Conservation (phyloP, 2,329 filamentous ascomycete species). For the Colletotrichum sp. region DNA sequence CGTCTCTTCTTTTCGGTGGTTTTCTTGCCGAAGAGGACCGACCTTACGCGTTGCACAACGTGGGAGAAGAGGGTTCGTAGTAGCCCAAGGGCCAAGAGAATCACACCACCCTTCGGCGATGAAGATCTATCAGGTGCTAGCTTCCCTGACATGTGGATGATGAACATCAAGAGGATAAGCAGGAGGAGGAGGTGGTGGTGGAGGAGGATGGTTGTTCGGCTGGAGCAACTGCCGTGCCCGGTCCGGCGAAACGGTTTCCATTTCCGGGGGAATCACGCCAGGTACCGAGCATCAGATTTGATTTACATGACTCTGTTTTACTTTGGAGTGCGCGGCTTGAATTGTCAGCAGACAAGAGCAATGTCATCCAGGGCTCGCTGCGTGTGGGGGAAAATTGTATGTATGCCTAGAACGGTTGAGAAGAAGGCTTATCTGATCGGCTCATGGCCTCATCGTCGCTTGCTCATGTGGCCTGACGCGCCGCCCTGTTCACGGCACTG, state of each 20-base stretch:
- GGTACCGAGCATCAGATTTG: neutral
- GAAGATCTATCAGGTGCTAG: neutral
- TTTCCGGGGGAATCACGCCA: neutral
- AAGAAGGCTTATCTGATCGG: neutral
- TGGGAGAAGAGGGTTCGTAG: neutral
- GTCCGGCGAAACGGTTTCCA: constrained; percentile 13
- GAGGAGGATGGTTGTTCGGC: neutral
- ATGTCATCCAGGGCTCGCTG: neutral
- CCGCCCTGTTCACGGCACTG: neutral
- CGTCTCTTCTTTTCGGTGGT: neutral
- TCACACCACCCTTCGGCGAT: neutral
- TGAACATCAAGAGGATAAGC: neutral
- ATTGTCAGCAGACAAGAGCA: neutral
- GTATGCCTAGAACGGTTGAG: neutral
- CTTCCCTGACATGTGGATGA: neutral
- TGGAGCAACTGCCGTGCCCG: neutral
- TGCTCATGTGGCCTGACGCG: neutral
- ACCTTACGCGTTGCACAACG: neutral
- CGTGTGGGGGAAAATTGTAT: neutral
- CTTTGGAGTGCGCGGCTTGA: neutral
- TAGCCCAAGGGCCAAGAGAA: neutral
- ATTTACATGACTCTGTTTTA: neutral
- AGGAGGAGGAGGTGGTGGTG: neutral
- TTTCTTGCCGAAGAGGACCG: neutral
- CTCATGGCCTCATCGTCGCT: neutral